Evolutionary conservation across 306 rosid species (phyloP).

Genomic region (Gillenia trifoliata): DNA sequence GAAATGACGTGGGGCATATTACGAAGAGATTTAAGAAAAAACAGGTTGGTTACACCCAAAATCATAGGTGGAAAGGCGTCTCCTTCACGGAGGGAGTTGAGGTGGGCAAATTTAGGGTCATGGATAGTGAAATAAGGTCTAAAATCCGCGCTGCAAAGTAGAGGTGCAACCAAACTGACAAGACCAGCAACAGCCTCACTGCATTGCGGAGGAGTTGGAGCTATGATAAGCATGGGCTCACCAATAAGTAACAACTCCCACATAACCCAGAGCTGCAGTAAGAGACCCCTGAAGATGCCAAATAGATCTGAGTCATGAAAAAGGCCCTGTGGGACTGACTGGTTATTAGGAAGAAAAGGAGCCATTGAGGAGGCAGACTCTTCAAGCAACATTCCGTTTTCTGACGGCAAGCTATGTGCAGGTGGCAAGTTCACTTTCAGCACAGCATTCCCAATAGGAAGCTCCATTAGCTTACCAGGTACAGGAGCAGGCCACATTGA

Average conservation of each 20-base stretch:
- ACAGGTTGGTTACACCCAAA: conserved; percentile 91
- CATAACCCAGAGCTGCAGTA: conserved; percentile 89
- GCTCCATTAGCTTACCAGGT: conserved; percentile 84
- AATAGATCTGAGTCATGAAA: conserved; percentile 89
- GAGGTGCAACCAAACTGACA: conserved; percentile 89
- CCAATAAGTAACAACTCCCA: conserved; percentile 92
- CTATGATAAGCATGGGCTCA: conserved; percentile 84
- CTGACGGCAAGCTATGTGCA: conserved; percentile 64
- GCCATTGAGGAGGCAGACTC: conserved; percentile 71
- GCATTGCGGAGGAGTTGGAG: conserved; percentile 95
- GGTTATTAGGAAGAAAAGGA: conserved; percentile 74
- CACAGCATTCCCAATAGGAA: conserved; percentile 82
- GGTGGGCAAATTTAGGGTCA: conserved; percentile 65
- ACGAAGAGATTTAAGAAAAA: conserved; percentile 83
- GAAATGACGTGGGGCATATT: conserved; percentile 73
- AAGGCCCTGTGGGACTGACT: conserved; percentile 71
- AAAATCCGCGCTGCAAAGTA: conserved; percentile 82
- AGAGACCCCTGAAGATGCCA: conserved; percentile 69
- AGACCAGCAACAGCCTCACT: conserved; percentile 95
- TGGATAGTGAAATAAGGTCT: conserved; percentile 96
- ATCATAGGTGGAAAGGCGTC: conserved; percentile 70
- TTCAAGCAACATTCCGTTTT: conserved; percentile 42
- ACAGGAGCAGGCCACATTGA: conserved; percentile 82
- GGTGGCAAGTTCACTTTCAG: conserved; percentile 91
- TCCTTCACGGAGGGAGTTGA: conserved; percentile 70